Conservation (phyloP, 192 early-diverging fungal genomes). For the Podila epicladia region DNA sequence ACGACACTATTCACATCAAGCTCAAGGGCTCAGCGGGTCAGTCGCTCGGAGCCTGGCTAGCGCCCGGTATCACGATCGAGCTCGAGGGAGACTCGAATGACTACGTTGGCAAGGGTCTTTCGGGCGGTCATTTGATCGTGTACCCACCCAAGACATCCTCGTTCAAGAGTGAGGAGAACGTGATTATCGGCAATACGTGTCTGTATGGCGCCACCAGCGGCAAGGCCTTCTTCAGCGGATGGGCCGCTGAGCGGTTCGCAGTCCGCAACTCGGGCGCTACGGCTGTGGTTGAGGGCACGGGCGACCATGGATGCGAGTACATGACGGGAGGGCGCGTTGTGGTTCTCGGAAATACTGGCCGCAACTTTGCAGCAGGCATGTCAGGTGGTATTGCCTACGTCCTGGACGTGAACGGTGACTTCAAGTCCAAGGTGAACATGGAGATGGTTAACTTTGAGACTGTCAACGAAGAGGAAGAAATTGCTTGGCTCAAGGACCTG, state of each 20-base stretch:
- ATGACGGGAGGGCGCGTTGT: slow-evolving; percentile 98
- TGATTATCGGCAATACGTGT: slow-evolving; percentile 97
- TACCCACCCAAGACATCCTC: slow-evolving; percentile 84
- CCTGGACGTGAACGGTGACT: slow-evolving; percentile 72
- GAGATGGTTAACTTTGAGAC: slow-evolving; percentile 93
- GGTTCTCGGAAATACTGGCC: slow-evolving; percentile 87
- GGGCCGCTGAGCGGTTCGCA: slow-evolving; percentile 97
- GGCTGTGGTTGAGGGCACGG: slow-evolving; percentile 95
- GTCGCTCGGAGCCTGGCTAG: slow-evolving; percentile 94
- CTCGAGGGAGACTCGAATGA: slow-evolving; percentile 99
- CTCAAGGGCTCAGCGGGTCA: slow-evolving; percentile 95
- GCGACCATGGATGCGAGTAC: slow-evolving; percentile 99
- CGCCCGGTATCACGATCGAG: slow-evolving; percentile 87
- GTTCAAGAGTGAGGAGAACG: slow-evolving; percentile 88
- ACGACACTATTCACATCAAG: slow-evolving; percentile 86
- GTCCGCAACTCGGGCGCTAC: slow-evolving; percentile 97
- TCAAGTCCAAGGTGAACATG: slow-evolving; percentile 81
- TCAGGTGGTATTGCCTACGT: slow-evolving; percentile 97
- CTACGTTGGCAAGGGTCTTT: slow-evolving; percentile 99
- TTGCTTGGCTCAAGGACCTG: slow-evolving; percentile 74
- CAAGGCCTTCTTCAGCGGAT: slow-evolving; percentile 89
- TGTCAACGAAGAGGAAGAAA: slow-evolving; percentile 80
- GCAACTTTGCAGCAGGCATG: slow-evolving; percentile 99
- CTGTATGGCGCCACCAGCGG: slow-evolving; percentile 97
- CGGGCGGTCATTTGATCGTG: slow-evolving; percentile 89